Evolutionary conservation across 2,329 filamentous ascomycete genomes (phyloP).

Genomic region (Neofusicoccum ribis): DNA sequence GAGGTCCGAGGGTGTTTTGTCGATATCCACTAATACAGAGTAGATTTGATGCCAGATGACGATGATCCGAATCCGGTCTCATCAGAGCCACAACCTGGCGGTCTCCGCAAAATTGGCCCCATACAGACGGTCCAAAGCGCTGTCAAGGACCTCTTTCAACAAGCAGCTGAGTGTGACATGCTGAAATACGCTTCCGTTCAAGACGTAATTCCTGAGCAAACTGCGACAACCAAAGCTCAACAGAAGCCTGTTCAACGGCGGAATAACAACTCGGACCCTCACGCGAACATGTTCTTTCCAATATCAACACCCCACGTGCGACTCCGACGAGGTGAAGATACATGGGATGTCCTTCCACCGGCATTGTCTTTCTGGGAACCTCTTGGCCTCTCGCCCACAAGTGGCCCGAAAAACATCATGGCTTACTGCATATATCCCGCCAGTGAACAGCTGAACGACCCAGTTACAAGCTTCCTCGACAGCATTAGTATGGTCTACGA

Average conservation of each 20-base stretch:
- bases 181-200: conserved; percentile 38
- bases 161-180: conserved; percentile 34
- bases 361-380: conserved; percentile 81
- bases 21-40: background rate
- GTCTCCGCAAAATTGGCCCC: background rate
- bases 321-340: conserved; percentile 67
- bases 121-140: conserved; percentile 8
- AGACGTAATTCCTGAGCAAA: conserved; percentile 41
- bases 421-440: conserved; percentile 71
- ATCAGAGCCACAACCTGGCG: background rate
- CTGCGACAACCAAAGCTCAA: conserved; percentile 30
- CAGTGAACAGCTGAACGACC: conserved; percentile 62
- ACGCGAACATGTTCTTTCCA: conserved; percentile 15
- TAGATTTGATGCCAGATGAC: conserved; percentile 7
- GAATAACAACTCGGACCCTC: conserved; percentile 27
- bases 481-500: conserved; percentile 73
- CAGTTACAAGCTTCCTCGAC: conserved; percentile 64
- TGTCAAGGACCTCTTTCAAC: conserved; percentile 32
- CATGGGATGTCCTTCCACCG: conserved; percentile 72
- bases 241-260: conserved; percentile 35
- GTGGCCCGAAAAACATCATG: conserved; percentile 69
- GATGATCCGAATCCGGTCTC: background rate
- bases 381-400: conserved; percentile 70
- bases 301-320: conserved; percentile 67
- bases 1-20: background rate